A percentile compares a stretch with the other conserved stretches of the same genome.
phyloP scores from a whole-genome alignment of 148 eudicot species.

The Heliosperma pusillum region DNA sequence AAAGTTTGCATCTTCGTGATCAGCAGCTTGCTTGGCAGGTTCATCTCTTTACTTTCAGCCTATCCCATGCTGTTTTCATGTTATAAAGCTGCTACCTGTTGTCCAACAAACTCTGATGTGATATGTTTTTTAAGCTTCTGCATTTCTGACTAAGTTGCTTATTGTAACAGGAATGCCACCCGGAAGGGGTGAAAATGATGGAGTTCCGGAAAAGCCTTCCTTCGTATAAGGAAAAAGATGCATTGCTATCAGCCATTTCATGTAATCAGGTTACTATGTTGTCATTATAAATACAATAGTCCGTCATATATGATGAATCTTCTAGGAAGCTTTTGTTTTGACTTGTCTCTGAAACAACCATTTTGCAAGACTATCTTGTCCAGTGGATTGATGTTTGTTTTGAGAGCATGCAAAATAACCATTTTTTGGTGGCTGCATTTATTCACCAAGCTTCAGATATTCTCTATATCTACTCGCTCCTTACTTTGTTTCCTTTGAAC shows the following conservation, averaged over 20 bases:
- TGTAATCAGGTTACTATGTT: conserved; percentile 58
- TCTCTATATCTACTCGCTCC: background rate
- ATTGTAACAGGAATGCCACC: conserved; percentile 53
- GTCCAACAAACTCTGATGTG: background rate
- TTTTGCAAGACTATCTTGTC: background rate
- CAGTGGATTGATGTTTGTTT: background rate
- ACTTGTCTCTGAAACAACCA: background rate
- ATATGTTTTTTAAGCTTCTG: background rate
- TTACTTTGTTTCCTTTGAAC: background rate
- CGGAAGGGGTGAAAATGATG: conserved; percentile 72
- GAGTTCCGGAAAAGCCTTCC: conserved; percentile 86
- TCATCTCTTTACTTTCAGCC: conserved; percentile 15
- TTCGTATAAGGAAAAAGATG: conserved; percentile 81
- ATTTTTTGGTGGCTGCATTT: background rate
- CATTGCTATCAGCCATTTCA: conserved; percentile 64
- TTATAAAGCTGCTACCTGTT: background rate
- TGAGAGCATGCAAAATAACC: background rate
- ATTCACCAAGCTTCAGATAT: background rate
- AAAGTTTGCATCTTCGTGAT: conserved; percentile 62
- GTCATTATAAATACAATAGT: background rate
- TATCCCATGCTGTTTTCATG: background rate
- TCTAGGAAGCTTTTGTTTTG: background rate
- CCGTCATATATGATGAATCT: conserved; percentile 14
- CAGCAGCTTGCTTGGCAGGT: conserved; percentile 96
- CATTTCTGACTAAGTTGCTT: background rate